phyloP scores from a whole-genome alignment of 768 basidiomycete species.

The Tremella fuciformis region DNA sequence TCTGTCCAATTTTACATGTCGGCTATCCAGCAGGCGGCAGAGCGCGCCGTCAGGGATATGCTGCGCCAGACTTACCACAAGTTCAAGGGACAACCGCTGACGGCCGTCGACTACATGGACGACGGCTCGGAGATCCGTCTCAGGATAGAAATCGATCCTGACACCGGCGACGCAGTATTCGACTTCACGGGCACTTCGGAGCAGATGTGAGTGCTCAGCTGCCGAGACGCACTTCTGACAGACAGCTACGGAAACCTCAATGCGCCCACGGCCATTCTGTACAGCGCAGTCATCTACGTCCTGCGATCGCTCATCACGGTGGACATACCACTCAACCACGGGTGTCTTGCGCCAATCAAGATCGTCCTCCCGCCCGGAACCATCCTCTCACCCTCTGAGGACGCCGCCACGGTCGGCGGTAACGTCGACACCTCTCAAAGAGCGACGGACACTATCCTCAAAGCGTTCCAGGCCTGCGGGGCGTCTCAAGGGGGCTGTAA shows the following conservation, averaged over 20 bases:
- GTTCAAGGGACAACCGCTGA: slow-evolving; percentile 3
- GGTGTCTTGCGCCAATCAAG: slow-evolving; percentile 72
- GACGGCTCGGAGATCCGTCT: slow-evolving; percentile 53
- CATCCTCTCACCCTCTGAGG: slow-evolving; percentile 36
- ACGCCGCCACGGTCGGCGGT: slow-evolving; percentile 35
- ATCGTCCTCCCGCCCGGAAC: slow-evolving; percentile 35
- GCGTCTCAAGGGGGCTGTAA: slow-evolving; percentile 7
- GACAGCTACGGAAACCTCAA: slow-evolving; percentile 52
- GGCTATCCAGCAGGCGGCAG: slow-evolving; percentile 60
- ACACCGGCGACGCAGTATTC: slow-evolving; percentile 73
- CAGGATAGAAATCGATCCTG: slow-evolving; percentile 70
- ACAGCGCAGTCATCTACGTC: slow-evolving; percentile 44
- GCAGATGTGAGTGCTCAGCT: no score
- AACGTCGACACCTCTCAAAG: slow-evolving; percentile 42
- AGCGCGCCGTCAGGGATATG: slow-evolving; percentile 19
- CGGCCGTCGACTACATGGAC: slow-evolving; percentile 60
- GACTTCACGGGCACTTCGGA: slow-evolving; percentile 75
- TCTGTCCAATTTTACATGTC: slow-evolving; percentile 93
- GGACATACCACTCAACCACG: slow-evolving; percentile 83
- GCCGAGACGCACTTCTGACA: no score
- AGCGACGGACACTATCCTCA: slow-evolving; percentile 41
- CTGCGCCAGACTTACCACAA: slow-evolving; percentile 1
- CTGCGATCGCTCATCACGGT: slow-evolving; percentile 50
- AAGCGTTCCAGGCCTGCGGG: slow-evolving; percentile 33
- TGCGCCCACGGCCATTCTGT: slow-evolving; percentile 34